These are phyloP conservation scores for Myxozyma udenii DNA, from an alignment of 805 yeast species.

Conservation along the genomic window DNA sequence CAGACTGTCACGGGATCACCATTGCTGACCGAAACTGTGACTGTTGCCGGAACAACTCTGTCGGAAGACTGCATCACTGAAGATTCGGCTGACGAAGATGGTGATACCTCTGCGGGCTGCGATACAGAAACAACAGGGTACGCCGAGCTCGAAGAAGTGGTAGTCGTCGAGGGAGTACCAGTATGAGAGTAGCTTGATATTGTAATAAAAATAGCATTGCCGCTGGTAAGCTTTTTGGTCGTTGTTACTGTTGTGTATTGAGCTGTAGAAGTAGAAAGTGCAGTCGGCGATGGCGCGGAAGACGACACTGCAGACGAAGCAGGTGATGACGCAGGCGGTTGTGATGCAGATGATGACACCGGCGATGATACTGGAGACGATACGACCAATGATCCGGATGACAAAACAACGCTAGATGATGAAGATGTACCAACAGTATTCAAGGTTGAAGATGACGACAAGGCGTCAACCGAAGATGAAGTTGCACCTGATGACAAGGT, in stretches of 20 bases:
- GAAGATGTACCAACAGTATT: conserved; percentile 4
- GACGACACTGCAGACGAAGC: background rate
- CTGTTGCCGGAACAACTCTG: background rate
- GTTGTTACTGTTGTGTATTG: too few relatives aligned
- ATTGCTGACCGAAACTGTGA: background rate
- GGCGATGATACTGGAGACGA: background rate
- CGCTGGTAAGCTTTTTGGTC: too few relatives aligned
- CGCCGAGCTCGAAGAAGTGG: background rate
- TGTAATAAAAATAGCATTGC: too few relatives aligned
- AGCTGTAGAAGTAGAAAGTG: background rate
- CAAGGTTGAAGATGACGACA: background rate
- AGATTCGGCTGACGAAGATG: background rate
- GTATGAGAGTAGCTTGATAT: background rate
- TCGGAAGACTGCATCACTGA: background rate
- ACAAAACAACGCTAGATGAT: background rate
- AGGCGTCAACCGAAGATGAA: conserved; percentile 2
- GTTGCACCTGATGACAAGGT: too few relatives aligned
- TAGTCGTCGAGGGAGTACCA: background rate
- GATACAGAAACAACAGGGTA: background rate
- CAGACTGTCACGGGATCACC: background rate
- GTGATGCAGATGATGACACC: background rate
- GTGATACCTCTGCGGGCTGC: too few relatives aligned
- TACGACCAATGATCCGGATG: background rate
- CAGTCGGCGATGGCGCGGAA: background rate
- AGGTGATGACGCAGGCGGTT: too few relatives aligned